Conservation (phyloP, 768 basidiomycete species). For the Kwoniella heveanensis region DNA sequence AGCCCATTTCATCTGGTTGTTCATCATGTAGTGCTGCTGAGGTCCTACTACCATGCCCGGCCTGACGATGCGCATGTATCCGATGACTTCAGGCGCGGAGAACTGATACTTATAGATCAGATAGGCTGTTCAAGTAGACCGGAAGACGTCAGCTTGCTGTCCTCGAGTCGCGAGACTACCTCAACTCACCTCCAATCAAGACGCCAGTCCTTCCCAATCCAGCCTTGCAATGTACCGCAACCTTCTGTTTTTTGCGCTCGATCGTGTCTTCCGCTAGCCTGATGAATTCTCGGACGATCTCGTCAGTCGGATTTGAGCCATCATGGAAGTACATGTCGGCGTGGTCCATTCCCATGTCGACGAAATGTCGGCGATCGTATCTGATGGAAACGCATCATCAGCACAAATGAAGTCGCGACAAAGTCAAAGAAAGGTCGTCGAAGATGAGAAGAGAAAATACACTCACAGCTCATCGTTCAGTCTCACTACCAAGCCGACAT, state of each 20-base stretch:
- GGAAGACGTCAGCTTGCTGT: background rate
- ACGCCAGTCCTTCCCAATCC: conserved; percentile 95
- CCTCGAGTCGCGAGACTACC: too few relatives aligned
- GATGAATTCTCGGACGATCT: conserved; percentile 89
- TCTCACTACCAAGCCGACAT: conserved; percentile 87
- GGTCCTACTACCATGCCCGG: conserved; percentile 63
- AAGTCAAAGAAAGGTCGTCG: too few relatives aligned
- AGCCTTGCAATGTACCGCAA: conserved; percentile 78
- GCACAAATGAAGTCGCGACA: conserved; percentile 59
- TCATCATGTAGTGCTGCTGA: conserved; percentile 53
- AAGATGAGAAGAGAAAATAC: conserved; percentile 29
- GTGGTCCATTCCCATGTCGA: conserved; percentile 43
- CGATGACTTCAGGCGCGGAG: conserved; percentile 92
- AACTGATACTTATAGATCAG: conserved; percentile 99
- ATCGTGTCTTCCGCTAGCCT: conserved; percentile 78
- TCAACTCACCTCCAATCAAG: conserved; percentile 70
- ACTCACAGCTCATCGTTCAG: conserved; percentile 93
- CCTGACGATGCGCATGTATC: conserved; percentile 95
- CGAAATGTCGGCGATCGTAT: conserved; percentile 40
- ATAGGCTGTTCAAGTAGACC: conserved; percentile 80
- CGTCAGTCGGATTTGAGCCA: conserved; percentile 94
- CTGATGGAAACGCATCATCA: conserved; percentile 6
- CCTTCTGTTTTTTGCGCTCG: conserved; percentile 69
- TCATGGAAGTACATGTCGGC: conserved; percentile 85
- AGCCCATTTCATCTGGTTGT: conserved; percentile 53